Percentiles rank a stretch among this genome's conserved stretches.
Evolutionary conservation across 495 filamentous ascomycete genomes (phyloP).

Genomic region (Aspergillus diversus): DNA sequence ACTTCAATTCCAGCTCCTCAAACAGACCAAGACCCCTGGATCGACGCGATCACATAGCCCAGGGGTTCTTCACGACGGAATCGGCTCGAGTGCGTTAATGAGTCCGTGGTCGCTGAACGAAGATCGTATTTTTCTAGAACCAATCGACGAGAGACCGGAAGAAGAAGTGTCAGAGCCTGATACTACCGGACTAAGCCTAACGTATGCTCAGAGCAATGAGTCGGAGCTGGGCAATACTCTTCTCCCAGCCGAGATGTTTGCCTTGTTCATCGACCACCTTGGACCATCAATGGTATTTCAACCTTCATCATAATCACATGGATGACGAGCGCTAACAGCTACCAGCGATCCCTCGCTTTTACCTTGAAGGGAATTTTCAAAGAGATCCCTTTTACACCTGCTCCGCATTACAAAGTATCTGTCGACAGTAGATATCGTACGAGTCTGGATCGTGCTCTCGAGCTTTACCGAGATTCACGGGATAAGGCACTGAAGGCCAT

Average conservation of each 20-base stretch:
- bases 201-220: slow-evolving; percentile 21
- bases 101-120: slow-evolving; percentile 45
- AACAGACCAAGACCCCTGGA: slow-evolving; percentile 52
- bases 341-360: slow-evolving; percentile 80
- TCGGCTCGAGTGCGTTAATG: slow-evolving; percentile 27
- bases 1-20: slow-evolving; percentile 83
- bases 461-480: slow-evolving; percentile 74
- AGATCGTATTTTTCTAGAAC: slow-evolving; percentile 50
- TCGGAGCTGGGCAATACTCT: slow-evolving; percentile 27
- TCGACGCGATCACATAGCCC: slow-evolving; percentile 21
- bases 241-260: slow-evolving; percentile 79
- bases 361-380: slow-evolving; percentile 87
- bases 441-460: slow-evolving; percentile 78
- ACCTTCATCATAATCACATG: background rate
- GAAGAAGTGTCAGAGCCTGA: slow-evolving; percentile 55
- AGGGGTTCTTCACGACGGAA: slow-evolving; percentile 6
- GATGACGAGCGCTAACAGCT: slow-evolving; percentile 23
- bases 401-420: slow-evolving; percentile 65
- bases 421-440: slow-evolving; percentile 77
- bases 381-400: slow-evolving; percentile 77
- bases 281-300: slow-evolving; percentile 82
- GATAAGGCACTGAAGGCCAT: slow-evolving; percentile 73
- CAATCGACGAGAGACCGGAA: slow-evolving; percentile 70
- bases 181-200: slow-evolving; percentile 21
- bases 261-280: slow-evolving; percentile 80